Conservation (phyloP, 2,329 filamentous ascomycete species). For the Phaeosphaeriaceae sp. region DNA sequence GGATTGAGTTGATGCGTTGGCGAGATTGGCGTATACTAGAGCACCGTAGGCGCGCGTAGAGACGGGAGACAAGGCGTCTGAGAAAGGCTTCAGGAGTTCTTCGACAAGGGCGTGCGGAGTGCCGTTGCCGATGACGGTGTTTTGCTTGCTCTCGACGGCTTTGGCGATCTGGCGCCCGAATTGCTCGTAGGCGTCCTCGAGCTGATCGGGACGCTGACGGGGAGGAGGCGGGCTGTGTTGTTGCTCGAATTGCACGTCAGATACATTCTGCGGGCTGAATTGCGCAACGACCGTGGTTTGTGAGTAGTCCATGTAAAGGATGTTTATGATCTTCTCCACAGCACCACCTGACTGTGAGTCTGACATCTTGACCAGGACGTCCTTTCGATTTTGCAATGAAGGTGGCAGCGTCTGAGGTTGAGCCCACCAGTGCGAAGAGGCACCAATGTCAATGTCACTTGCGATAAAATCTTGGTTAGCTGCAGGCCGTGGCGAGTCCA, state of each 20-base stretch:
- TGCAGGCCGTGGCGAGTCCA: conserved; percentile 73
- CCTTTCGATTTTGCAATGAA: conserved; percentile 79
- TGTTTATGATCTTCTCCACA: conserved; percentile 79
- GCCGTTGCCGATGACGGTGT: conserved; percentile 83
- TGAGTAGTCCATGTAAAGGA: conserved; percentile 96
- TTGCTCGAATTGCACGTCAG: conserved; percentile 80
- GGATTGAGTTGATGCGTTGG: conserved; percentile 88
- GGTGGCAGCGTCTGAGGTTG: conserved; percentile 81
- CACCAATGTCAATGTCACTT: conserved; percentile 80
- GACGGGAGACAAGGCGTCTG: conserved; percentile 78
- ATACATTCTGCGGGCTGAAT: conserved; percentile 77
- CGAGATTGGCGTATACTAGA: conserved; percentile 91
- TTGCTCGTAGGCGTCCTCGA: conserved; percentile 82
- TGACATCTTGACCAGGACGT: conserved; percentile 83
- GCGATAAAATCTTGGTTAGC: conserved; percentile 85
- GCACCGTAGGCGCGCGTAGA: conserved; percentile 91
- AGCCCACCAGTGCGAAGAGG: conserved; percentile 84
- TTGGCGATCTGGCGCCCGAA: conserved; percentile 82
- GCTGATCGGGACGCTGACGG: conserved; percentile 85
- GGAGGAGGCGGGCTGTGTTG: conserved; percentile 84
- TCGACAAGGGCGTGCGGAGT: conserved; percentile 78
- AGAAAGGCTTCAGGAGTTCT: conserved; percentile 77
- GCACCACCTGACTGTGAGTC: conserved; percentile 77
- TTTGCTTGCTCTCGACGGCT: conserved; percentile 74
- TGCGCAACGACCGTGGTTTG: conserved; percentile 86